Base-by-base conservation (phyloP, 345 rosid species). In the Murraya koenigii region DNA sequence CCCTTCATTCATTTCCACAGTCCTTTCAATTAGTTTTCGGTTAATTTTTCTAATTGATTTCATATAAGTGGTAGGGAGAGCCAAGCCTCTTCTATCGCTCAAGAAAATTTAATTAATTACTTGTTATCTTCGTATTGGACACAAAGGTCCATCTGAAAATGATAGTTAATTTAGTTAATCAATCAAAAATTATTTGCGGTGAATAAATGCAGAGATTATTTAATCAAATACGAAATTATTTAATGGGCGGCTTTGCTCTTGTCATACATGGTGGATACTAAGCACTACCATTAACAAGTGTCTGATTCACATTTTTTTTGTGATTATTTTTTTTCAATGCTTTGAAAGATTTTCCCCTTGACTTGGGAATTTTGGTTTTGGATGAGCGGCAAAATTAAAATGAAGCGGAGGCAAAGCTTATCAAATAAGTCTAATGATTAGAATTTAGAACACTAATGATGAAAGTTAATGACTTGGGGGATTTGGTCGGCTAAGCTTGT, bases 81-180 rank as follows among this genome's bases (percentile, higher is more conserved):
- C 26, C 33, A 20, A 7, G 41, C 2, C 25, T 6, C 67, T 54
- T 35, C 10, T 35, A n/a, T 71, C 38, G 6, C 30, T 6, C 20
- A 58, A 23, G 11, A 22, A 44, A 44, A 44, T 3, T 44, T 9
- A 64, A 30, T 49, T 66, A 76, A 70, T 60, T 76, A 1, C 32
- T 10, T 44, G 79, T 63, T 74, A 11, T 26, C 44, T 49, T 60
- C 23, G 23, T 8, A n/a, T 66, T 30, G 32, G 75, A 52, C 75
- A 65, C 4, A 19, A 20, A 33, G 61, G 59, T 19, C 74, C 36
- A 33, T 25, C 20, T 23, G 79, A 81, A 39, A 71, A 81, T 33
- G 81, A 81, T 62, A 52, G 75, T 26, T 20, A 39, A n/a, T 36
- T 58, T 23, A 58, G 7, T n/a, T 39, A 20, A 39, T 26, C 61